Evolutionary conservation across 768 basidiomycete genomes (phyloP).

Genomic region (Amanita pseudoporphyria): DNA sequence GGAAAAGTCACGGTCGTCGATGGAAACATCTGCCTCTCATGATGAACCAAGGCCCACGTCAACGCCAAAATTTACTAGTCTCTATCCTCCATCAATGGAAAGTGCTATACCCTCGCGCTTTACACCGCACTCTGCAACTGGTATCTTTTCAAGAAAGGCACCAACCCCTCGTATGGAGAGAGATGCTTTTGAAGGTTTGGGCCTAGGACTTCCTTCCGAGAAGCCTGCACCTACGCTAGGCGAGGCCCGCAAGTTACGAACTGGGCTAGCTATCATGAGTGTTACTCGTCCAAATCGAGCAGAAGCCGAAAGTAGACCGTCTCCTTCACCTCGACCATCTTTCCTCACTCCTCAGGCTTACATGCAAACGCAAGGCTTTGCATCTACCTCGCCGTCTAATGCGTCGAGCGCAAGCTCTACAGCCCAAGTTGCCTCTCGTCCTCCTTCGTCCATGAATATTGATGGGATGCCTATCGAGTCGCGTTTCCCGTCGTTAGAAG

Average conservation of each 20-base stretch:
- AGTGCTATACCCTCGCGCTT: slow-evolving; percentile 12
- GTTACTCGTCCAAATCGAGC: slow-evolving; percentile 18
- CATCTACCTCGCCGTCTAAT: slow-evolving; percentile 18
- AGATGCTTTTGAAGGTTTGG: slow-evolving; percentile 78
- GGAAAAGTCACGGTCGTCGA: slow-evolving; percentile 44
- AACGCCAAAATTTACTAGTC: neutral
- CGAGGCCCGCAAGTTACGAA: slow-evolving; percentile 64
- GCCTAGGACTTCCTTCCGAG: slow-evolving; percentile 32
- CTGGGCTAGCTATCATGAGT: slow-evolving; percentile 53
- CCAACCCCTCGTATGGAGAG: slow-evolving; percentile 11
- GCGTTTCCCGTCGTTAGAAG: slow-evolving; percentile 83
- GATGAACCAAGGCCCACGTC: neutral
- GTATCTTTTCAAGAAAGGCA: slow-evolving; percentile 5
- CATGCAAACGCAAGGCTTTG: slow-evolving; percentile 10
- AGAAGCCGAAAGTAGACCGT: slow-evolving; percentile 19
- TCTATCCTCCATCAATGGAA: neutral
- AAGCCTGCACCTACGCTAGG: slow-evolving; percentile 58
- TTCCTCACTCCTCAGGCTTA: slow-evolving; percentile 9
- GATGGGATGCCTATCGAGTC: slow-evolving; percentile 50
- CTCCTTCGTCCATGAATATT: slow-evolving; percentile 14
- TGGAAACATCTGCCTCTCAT: slow-evolving; percentile 20
- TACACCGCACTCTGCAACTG: slow-evolving; percentile 21
- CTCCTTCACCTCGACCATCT: slow-evolving; percentile 21
- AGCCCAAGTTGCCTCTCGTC: slow-evolving; percentile 21
- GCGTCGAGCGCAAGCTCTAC: slow-evolving; percentile 23